A percentile compares a stretch with the other conserved stretches of the same genome.
Evolutionary conservation across 2,329 filamentous ascomycete genomes (phyloP).

Genomic region (Penicillium paneum): DNA sequence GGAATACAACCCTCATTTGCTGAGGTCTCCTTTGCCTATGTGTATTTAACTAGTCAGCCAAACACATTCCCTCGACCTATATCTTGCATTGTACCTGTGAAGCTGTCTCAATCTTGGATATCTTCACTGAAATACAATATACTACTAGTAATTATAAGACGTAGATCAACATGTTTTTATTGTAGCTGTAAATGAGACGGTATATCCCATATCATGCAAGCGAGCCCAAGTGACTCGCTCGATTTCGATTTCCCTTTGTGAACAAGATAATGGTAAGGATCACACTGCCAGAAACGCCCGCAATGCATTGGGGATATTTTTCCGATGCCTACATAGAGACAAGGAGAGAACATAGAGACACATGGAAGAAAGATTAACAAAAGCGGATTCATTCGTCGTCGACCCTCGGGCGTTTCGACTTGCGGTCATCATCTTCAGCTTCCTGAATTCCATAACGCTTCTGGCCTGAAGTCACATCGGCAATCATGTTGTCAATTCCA

Average conservation of each 20-base stretch:
- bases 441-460: constrained; percentile 47
- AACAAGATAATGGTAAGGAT: constrained; percentile 12
- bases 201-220: not conserved
- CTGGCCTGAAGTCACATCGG: constrained; percentile 61
- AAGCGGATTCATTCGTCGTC: constrained; percentile 59
- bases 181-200: not conserved
- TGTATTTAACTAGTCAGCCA: not conserved
- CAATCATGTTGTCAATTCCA: constrained; percentile 90
- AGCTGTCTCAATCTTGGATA: not conserved
- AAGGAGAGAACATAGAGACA: constrained; percentile 13
- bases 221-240: not conserved
- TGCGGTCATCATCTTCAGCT: constrained; percentile 34
- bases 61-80: too few species aligned
- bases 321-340: constrained; percentile 1
- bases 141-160: not conserved
- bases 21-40: not conserved
- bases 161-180: not conserved
- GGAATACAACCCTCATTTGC: not conserved
- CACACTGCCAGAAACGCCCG: constrained; percentile 26
- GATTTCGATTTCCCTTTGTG: not conserved
- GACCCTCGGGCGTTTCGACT: constrained; percentile 69
- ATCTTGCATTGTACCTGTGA: too few species aligned
- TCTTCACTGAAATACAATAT: not conserved
- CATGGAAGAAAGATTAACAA: constrained; percentile 10
- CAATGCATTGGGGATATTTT: constrained; percentile 27